Base-by-base conservation (phyloP, 495 filamentous ascomycete species). In the Polyplosphaeria fusca region DNA sequence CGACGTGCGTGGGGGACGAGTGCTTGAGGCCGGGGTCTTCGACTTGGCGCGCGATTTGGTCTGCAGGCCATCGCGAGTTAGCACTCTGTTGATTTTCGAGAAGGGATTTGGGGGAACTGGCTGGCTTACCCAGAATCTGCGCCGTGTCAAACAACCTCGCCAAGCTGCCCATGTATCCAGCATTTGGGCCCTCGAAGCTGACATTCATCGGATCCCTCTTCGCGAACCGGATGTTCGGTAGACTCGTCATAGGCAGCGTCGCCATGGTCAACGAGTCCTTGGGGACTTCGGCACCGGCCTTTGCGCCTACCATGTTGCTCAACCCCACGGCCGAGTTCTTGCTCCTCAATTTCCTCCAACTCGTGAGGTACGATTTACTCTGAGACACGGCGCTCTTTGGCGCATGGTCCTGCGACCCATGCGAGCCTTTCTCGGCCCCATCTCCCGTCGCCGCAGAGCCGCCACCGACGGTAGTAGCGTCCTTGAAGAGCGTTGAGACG, bases 11-110 rank as follows among this genome's bases (percentile, higher is more conserved):
- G 61, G 84, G 87, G 50, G 80, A 84, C 16, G 81, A 82, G 74
- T 92, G 89, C 63, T 86, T 86, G 37, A 95, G 78, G 12, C 90
- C 88, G 11, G 90, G 91, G 70, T 95, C 92, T 68, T 98, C 93
- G 37, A 95, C 89, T 74, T 95, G 91, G 46, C 92, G 88, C 18
- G 89, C 88, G 67, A 98, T 91, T 82, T 93, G 89, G 78, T 98
- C 93, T n/a, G n/a, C 96, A 62, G 52, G 14, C 13, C 5, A 5
- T 9, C 22, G 0, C n/a, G 12, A 26, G 45, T 65, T 52, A 65
- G 61, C 23, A 42, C 23, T 12, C 54, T 50, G 23, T 52, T 28
- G 42, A 39, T 25, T 22, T 18, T 11, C 23, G 53, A 32, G 51
- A 37, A 48, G 45, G 18, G n/a, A 42, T 39, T 52, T 43, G 37